These are phyloP conservation scores for Nitzschia sp. DNA, from an alignment of 108 stramenopile species.

Conservation along the genomic window DNA sequence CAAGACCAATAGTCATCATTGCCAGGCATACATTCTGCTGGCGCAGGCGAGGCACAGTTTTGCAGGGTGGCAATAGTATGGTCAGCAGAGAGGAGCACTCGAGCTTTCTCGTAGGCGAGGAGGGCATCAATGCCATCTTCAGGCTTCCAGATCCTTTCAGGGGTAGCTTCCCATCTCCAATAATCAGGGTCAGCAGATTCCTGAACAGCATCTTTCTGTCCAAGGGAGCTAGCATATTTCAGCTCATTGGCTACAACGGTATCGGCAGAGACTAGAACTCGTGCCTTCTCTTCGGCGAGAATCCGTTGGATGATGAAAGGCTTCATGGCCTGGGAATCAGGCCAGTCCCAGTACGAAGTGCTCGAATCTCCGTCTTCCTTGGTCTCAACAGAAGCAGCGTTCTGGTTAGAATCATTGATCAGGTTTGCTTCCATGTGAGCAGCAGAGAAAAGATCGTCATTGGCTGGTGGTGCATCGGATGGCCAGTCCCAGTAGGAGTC, in stretches of 20 bases:
- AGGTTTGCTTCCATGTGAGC: slow-evolving; percentile 11
- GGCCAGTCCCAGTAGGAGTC: slow-evolving; percentile 17
- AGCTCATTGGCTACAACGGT: not conserved
- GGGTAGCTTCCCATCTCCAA: not conserved
- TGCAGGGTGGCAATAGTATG: not conserved
- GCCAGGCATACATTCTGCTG: not conserved
- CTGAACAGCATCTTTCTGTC: not conserved
- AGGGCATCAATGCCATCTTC: slow-evolving; percentile 2
- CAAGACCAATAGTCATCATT: slow-evolving; percentile 6
- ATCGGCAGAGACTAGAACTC: not conserved
- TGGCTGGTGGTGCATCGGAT: not conserved
- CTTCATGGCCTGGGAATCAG: not conserved
- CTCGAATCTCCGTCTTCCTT: not conserved
- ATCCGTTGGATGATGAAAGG: not conserved
- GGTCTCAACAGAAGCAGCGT: not conserved
- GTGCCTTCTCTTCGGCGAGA: not conserved
- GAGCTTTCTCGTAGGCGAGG: slow-evolving; percentile 1
- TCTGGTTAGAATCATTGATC: not conserved
- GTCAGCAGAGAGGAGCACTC: not conserved
- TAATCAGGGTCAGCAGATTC: not conserved
- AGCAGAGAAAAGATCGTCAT: slow-evolving; percentile 2
- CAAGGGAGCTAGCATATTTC: not conserved
- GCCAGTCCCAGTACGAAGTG: slow-evolving; percentile 14
- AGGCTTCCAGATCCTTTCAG: not conserved
- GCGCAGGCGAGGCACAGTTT: not conserved